Evolutionary conservation across 495 filamentous ascomycete species (phyloP), one percentile per base, ranked within the genome.

Genomic region (Tuber calosporum): DNA sequence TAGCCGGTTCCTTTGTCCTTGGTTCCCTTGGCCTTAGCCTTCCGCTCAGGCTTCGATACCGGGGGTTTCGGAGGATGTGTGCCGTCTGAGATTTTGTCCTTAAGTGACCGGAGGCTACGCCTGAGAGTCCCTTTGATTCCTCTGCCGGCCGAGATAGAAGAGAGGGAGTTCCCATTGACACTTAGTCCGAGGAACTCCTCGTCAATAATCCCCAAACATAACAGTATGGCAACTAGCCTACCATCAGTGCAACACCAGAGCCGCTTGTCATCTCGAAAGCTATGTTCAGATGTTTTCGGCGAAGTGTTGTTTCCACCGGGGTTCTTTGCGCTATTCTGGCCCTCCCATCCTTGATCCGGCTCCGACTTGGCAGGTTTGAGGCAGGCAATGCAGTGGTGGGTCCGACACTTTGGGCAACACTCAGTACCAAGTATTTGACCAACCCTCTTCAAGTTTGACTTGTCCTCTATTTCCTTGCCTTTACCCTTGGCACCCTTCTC

Each of bases 1-100:
- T 76, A 76, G 19, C 74, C 74, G n/a, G 74, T 76, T 66, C 74
- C 74, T n/a, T 75, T 76, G n/a, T 73, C 74, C 13, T 76, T 76
- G 26, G 40, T 13, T n/a, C 19, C 22, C n/a, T 74, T 76, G 45
- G 74, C 40, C 72, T 13, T 62, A 34, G 53, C 11, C 26, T 62
- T 76, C 70, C 42, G 53, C 41, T 76, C 67, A 67, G 41, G 72
- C 37, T 34, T 75, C 75, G 66, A 30, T 38, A 34, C 48, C 37
- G 20, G 74, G 67, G 26, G 67, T 40, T 70, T 67, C 41, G 69
- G 39, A 62, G 48, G 73, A 26, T 42, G 74, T 20, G 67, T 37
- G 26, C 53, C 67, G 48, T 76, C 74, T 17, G 73, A 41, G 53
- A 76, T 76, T 68, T 75, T 76, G 26, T 75, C 72, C 36, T 76